Evolutionary conservation across 2,329 filamentous ascomycete genomes (phyloP), one percentile per base, ranked within the genome.

Genomic region (Aspergillus pseudonomiae): DNA sequence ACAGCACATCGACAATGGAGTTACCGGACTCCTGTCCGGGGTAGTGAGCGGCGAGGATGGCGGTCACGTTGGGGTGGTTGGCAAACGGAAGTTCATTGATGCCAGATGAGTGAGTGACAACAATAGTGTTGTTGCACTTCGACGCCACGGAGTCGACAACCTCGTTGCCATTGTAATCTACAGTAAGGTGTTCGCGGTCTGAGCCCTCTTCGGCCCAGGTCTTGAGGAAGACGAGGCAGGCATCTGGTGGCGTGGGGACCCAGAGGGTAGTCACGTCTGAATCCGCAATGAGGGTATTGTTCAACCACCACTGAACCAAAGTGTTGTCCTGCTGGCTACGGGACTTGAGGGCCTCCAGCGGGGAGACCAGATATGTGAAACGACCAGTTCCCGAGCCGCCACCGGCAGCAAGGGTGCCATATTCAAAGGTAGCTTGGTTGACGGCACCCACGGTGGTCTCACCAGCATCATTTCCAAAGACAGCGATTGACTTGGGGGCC

Each of bases 11-110:
- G 12, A 87, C 86, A 60, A 96, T 87, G 3, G 90, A 85, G 73
- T 93, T 91, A 57, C 93, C 93, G 26, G 89, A 91, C 76, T 97
- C 91, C 74, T 96, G 90, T 12, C 93, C 93, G 0, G 93, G 92
- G 21, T 93, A 79, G 71, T 91, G 91, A 39, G 92, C 92, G 86
- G 90, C 95, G 1, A 96, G 75, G 59, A 96, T 93, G 45, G 92
- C 93, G 0, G 91, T 93, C 56, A 96, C 84, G 77, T 96, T 96
- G 41, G 88, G 86, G 77, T 88, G 89, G 59, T 91, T 80, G 71
- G 91, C 89, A 84, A 89, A 94, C 11, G 63, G 59, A 24, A 71
- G 65, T 1, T 96, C 78, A 1, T 93, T 89, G n/a, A 65, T 57
- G 0, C 93, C 93, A 6, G 89, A 86, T 0, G 90, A 91, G 80